Base-by-base conservation (phyloP, 768 basidiomycete genomes). In the Termitomyces sp. region DNA sequence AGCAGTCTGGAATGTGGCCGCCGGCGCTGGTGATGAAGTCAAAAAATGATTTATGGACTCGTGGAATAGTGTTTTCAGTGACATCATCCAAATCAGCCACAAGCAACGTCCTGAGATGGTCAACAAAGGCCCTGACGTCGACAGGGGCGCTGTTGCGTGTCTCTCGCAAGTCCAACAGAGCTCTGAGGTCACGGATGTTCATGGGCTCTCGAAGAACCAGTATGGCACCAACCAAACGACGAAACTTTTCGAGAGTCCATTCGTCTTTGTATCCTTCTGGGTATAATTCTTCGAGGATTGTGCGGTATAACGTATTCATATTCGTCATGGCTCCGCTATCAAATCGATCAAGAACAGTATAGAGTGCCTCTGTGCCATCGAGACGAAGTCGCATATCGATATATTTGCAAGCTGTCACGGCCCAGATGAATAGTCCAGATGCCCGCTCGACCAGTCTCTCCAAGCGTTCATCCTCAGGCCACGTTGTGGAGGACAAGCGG, bases 371-470 rank as follows among this genome's bases (percentile, higher is more conserved):
- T 17, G 17, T 38, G 2, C 37, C 37, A 38, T 6, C 17, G 2
- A 3, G 14, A 7, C 14, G 6, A 14, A 38, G 16, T 7, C 17
- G 37, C 12, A 23, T 37, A 14, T 59, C 31, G 14, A 62, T 32
- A 44, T 57, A 59, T 9, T 57, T 56, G 1, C 21, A n/a, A 31
- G 51, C 61, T 8, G 61, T 62, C 1, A 59, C 61, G 1, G 58
- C 61, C 61, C 61, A 62, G 16, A 62, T 59, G 38, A 59, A 62
- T 14, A 62, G 51, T 1, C 61, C 61, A 7, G 56, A 59, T 31
- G 61, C 58, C 6, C 38, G 52, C 12, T 44, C 37, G 6, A 29
- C 47, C 35, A 62, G 17, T 14, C 14, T 55, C 16, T 44, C 25
- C 46, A 59, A 47, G 19, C 55, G 42, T 27, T 54, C 46, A 21